Percentiles rank a stretch among this genome's conserved stretches.
These are phyloP conservation scores for Phlebiopsis flavidoalba DNA, from an alignment of 768 basidiomycete genomes.

Conservation along the genomic window DNA sequence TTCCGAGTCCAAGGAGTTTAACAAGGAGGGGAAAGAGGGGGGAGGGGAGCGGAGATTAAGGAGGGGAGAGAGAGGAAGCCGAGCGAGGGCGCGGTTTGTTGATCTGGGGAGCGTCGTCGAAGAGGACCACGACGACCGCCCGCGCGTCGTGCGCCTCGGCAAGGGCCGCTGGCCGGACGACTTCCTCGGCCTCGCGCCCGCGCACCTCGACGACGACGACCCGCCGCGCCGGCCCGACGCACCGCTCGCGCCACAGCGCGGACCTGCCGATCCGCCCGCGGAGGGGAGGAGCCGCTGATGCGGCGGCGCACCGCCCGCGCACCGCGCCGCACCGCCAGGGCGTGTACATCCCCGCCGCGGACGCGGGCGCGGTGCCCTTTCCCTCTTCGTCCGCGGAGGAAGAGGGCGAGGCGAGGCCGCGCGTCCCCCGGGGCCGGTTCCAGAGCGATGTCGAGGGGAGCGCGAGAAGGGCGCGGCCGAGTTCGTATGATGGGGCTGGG, in stretches of 20 bases:
- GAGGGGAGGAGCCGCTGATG: too few species aligned
- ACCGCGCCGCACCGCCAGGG: slow-evolving; percentile 35
- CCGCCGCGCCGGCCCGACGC: too few species aligned
- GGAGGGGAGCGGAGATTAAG: too few species aligned
- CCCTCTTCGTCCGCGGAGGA: slow-evolving; percentile 33
- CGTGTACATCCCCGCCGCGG: slow-evolving; percentile 34
- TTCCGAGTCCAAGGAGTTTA: too few species aligned
- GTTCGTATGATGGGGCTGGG: slow-evolving; percentile 64
- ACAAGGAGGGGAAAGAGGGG: too few species aligned
- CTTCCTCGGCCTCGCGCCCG: slow-evolving; percentile 40
- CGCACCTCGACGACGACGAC: slow-evolving; percentile 19
- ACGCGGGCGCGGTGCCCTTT: slow-evolving; percentile 54
- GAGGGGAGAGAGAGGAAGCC: too few species aligned
- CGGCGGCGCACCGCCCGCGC: slow-evolving; percentile 50
- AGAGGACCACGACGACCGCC: slow-evolving; percentile 50
- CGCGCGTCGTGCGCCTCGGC: slow-evolving; percentile 53
- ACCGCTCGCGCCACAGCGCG: slow-evolving; percentile 60
- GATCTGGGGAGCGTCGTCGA: slow-evolving; percentile 69
- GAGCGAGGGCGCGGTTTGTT: slow-evolving; percentile 57
- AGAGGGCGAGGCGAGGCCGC: slow-evolving; percentile 28
- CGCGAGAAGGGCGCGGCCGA: slow-evolving; percentile 53
- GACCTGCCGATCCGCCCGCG: slow-evolving; percentile 44
- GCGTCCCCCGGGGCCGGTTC: slow-evolving; percentile 57
- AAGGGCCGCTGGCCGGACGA: slow-evolving; percentile 86
- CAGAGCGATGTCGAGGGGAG: slow-evolving; percentile 68